Evolutionary conservation across 108 stramenopile genomes (phyloP).

Genomic region (Pinguiococcus pyrenoidosus): DNA sequence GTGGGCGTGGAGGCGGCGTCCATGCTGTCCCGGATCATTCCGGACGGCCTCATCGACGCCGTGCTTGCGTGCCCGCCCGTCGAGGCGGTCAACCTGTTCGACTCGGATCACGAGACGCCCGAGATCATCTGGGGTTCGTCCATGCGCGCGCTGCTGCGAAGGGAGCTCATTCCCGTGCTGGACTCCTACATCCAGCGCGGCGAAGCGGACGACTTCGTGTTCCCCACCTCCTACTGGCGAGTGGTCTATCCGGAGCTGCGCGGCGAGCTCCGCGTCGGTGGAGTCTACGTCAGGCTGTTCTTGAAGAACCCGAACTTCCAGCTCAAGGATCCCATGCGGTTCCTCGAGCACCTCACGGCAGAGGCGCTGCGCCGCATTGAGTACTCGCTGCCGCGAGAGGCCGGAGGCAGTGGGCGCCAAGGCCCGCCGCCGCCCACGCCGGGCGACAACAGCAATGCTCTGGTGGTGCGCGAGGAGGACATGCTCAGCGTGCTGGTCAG

Average conservation of each 20-base stretch:
- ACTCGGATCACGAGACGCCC: slow-evolving; percentile 51
- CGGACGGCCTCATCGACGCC: neutral
- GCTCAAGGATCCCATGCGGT: slow-evolving; percentile 50
- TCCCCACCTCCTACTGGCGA: no score
- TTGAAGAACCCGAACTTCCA: slow-evolving; percentile 65
- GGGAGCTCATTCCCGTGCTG: no score
- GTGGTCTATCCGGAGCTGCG: slow-evolving; percentile 43
- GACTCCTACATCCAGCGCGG: no score
- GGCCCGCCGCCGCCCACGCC: no score
- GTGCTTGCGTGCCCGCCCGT: no score
- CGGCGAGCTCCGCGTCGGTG: slow-evolving; percentile 53
- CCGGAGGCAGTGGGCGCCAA: no score
- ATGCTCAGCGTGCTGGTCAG: no score
- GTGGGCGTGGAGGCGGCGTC: slow-evolving; percentile 29
- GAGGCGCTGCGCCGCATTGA: no score
- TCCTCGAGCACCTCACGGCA: slow-evolving; percentile 47
- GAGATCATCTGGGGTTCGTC: slow-evolving; percentile 60
- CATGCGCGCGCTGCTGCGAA: slow-evolving; percentile 51
- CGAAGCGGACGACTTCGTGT: no score
- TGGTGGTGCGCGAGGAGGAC: no score
- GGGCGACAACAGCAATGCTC: no score
- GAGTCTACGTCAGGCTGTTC: slow-evolving; percentile 56
- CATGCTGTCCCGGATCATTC: neutral
- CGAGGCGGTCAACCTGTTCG: slow-evolving; percentile 37
- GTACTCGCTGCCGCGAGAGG: no score